Conservation (phyloP, 805 yeast species). For the Saturnispora serradocipensis region DNA sequence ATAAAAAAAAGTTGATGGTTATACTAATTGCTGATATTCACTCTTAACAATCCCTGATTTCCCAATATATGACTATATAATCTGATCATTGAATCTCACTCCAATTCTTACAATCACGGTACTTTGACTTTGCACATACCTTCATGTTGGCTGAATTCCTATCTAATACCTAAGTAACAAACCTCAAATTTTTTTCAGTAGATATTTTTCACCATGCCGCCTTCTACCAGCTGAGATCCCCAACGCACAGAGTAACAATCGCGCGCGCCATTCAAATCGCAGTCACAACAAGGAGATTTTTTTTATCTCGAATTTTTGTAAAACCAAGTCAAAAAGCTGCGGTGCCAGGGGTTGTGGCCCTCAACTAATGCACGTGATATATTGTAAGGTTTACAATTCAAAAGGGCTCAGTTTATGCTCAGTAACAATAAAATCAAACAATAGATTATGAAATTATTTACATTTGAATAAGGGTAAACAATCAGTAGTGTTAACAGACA, state of each 20-base stretch:
- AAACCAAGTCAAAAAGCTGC: background rate
- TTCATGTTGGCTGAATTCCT: constrained; percentile 2
- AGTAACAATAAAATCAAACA: background rate
- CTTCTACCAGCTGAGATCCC: background rate
- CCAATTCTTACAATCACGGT: background rate
- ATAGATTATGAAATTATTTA: background rate
- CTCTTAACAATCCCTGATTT: no score
- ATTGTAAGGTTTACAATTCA: no score
- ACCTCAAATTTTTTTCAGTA: background rate
- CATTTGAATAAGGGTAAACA: background rate
- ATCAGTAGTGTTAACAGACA: background rate
- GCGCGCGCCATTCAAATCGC: background rate
- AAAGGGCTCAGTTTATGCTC: background rate
- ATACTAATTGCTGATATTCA: background rate
- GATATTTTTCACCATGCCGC: background rate
- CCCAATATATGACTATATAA: no score
- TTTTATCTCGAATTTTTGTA: background rate
- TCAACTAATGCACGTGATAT: background rate
- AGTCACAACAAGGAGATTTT: background rate
- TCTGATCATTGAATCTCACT: background rate
- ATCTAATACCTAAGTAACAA: constrained; percentile 2
- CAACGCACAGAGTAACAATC: background rate
- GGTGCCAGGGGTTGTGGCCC: background rate
- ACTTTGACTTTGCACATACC: background rate
- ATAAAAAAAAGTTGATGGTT: no score